Evolutionary conservation across 495 filamentous ascomycete genomes (phyloP), one percentile per base, ranked within the genome.

Genomic region (Aspergillus panamensis): DNA sequence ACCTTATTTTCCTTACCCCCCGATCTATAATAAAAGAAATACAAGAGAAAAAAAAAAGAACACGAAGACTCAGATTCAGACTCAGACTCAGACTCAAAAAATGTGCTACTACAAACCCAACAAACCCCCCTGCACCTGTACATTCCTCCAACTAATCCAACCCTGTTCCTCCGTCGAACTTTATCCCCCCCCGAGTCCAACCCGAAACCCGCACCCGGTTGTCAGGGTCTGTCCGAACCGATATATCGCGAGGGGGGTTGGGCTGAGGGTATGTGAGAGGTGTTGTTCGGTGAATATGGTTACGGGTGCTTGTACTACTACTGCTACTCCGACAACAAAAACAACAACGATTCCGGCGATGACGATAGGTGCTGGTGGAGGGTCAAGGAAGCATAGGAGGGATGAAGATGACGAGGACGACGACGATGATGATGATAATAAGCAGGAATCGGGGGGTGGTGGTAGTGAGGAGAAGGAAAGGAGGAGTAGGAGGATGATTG

Each of bases 91-190:
- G n/a, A n/a, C n/a, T n/a, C n/a, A n/a, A n/a, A 61, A 59, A 54
- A 62, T 62, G 61, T 64, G 60, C 52, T 63, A 42, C 52, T 66
- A 64, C 59, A 35, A 60, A 48, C 61, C 59, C 60, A 66, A 63
- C 60, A 57, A 52, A 30, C 55, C 52, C 1, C 51, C 43, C 52
- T 68, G 58, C 56, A 66, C 57, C 61, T 63, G 65, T 54, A 19
- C 53, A 42, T 63, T 62, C 59, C 47, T 50, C 49, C 61, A 62
- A 66, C 60, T 72, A 55, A 25, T 64, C 67, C 62, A 69, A 57
- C 55, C 68, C 31, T 60, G 66, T 35, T 29, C 56, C 57, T 5
- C 48, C 44, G 39, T 51, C 60, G 21, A 57, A n/a, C 17, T 37
- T 44, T 47, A 30, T 43, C 48, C 48, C 53, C 60, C 55, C 42